A percentile compares a stretch with the other conserved stretches of the same genome.
phyloP scores from a whole-genome alignment of 2,329 filamentous ascomycete species.

The Thermochaetoides dissita region DNA sequence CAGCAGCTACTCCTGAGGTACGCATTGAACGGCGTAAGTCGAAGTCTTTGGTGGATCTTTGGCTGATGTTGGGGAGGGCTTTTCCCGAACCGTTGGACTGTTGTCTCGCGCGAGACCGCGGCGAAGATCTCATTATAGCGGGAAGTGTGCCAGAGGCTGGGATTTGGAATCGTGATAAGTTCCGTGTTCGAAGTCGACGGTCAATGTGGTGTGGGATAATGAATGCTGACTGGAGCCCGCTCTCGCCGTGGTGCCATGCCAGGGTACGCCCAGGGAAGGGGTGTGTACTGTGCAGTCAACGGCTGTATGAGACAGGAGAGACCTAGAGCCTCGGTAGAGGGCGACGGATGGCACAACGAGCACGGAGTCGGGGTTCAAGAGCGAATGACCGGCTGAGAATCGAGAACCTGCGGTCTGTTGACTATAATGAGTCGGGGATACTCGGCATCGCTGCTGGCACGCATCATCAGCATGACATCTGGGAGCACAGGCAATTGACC shows the following conservation, averaged over 20 bases:
- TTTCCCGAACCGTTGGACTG: slow-evolving; percentile 17
- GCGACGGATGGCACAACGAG: too few relatives aligned
- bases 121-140: slow-evolving; percentile 13
- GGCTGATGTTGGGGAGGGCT: slow-evolving; percentile 7
- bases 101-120: slow-evolving; percentile 14
- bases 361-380: slow-evolving; percentile 4
- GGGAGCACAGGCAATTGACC: too few relatives aligned
- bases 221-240: too few relatives aligned
- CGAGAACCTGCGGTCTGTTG: background rate
- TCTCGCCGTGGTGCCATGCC: too few relatives aligned
- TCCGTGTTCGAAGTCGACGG: too few relatives aligned
- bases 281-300: too few relatives aligned
- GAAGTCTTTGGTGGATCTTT: slow-evolving; percentile 19
- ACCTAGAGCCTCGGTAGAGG: too few relatives aligned
- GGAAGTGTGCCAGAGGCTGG: too few relatives aligned
- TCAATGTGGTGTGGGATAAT: too few relatives aligned
- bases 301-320: too few relatives aligned
- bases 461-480: slow-evolving; percentile 7
- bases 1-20: slow-evolving; percentile 1
- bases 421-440: slow-evolving; percentile 6
- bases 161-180: too few relatives aligned
- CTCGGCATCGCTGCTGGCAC: slow-evolving; percentile 7
- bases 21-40: slow-evolving; percentile 21
- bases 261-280: too few relatives aligned
- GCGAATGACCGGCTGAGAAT: slow-evolving; percentile 4